Conservation (phyloP, 73 alveolate species). For the Durusdinium trenchii region DNA sequence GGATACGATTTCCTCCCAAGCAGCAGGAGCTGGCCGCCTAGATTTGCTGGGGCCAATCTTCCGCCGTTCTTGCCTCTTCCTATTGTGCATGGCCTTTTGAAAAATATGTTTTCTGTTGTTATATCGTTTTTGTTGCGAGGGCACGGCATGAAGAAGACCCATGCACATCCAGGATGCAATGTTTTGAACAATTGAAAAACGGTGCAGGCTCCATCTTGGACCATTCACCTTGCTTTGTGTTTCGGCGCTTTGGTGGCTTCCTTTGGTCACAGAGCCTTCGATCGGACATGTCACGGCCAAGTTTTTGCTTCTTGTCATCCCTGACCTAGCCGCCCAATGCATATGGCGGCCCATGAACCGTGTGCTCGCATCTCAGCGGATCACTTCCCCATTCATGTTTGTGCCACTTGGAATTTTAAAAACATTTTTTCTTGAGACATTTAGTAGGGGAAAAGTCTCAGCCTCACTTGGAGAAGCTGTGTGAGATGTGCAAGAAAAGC, state of each 20-base stretch:
- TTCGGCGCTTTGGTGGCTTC: conserved; percentile 49
- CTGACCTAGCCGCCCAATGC: conserved; percentile 80
- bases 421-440: neutral
- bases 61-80: conserved; percentile 48
- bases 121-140: neutral
- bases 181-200: neutral
- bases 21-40: conserved; percentile 53
- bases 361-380: conserved; percentile 56
- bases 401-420: neutral
- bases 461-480: neutral
- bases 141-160: neutral
- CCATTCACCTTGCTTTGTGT: conserved; percentile 58
- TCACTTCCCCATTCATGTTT: conserved; percentile 62
- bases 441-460: neutral
- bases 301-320: conserved; percentile 38
- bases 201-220: conserved; percentile 16
- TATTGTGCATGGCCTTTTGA: conserved; percentile 5
- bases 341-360: conserved; percentile 86
- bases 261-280: conserved; percentile 48
- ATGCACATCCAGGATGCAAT: neutral
- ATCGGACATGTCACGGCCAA: conserved; percentile 18
- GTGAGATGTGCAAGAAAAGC: neutral
- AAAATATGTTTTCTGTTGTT: neutral
- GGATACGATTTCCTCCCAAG: conserved; percentile 70
- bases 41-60: conserved; percentile 84